A percentile compares a stretch with the other conserved stretches of the same genome.
These are phyloP conservation scores for Ceratopteris richardii DNA, from an alignment of 75 land plant genomes.

Conservation along the genomic window DNA sequence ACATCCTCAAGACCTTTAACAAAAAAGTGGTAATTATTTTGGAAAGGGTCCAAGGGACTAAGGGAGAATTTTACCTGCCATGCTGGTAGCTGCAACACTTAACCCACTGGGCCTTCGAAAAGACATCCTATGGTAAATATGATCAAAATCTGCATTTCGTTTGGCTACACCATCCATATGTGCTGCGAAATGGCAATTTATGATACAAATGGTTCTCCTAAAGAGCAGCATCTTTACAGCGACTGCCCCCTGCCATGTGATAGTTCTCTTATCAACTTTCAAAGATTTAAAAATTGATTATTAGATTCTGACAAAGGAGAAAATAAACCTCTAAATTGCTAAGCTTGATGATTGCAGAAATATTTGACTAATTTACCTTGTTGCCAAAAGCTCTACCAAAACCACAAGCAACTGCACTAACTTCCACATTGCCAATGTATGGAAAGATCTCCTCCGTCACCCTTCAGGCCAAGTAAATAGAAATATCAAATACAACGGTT, in stretches of 20 bases:
- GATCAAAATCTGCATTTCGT: slow-evolving; percentile 89
- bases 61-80: slow-evolving; percentile 38
- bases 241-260: slow-evolving; percentile 67
- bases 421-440: slow-evolving; percentile 82
- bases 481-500: background rate
- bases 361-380: slow-evolving; percentile 72
- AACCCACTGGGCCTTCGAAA: slow-evolving; percentile 39
- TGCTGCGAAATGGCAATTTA: slow-evolving; percentile 95
- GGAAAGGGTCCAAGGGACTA: background rate
- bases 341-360: too few species aligned
- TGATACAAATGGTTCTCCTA: slow-evolving; percentile 61
- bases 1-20: too few species aligned
- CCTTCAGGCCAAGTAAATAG: slow-evolving; percentile 30
- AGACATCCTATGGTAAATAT: slow-evolving; percentile 61
- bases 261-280: background rate
- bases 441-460: slow-evolving; percentile 42
- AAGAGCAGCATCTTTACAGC: slow-evolving; percentile 76
- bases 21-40: background rate
- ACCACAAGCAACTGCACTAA: slow-evolving; percentile 90
- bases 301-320: too few species aligned
- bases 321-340: too few species aligned
- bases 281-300: too few species aligned
- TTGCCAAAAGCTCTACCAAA: slow-evolving; percentile 94
- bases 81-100: slow-evolving; percentile 12
- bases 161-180: slow-evolving; percentile 77